A percentile compares a stretch with the other conserved stretches of the same genome.
Evolutionary conservation across 2,329 filamentous ascomycete genomes (phyloP).

Genomic region (Fusarium sp.): DNA sequence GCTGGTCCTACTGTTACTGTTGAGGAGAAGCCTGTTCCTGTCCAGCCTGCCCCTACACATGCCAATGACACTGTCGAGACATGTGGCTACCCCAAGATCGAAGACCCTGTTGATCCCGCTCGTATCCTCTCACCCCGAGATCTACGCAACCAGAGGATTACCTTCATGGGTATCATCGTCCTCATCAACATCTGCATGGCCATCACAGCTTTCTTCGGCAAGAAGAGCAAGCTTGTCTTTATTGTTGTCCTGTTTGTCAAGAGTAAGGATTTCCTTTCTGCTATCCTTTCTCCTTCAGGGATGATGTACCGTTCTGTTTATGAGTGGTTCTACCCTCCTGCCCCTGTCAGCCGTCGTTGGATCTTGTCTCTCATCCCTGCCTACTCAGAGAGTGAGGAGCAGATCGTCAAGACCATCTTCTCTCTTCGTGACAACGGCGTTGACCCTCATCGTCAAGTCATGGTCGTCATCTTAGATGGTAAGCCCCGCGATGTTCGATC

Average conservation of each 20-base stretch:
- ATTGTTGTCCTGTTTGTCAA: slow-evolving; percentile 35
- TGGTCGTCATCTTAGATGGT: slow-evolving; percentile 38
- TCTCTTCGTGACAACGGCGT: slow-evolving; percentile 40
- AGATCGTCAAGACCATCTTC: slow-evolving; percentile 43
- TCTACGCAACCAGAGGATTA: slow-evolving; percentile 33
- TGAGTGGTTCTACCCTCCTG: slow-evolving; percentile 12
- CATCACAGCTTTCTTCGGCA: slow-evolving; percentile 29
- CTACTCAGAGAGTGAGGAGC: slow-evolving; percentile 42
- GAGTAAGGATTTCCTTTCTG: slow-evolving; percentile 40
- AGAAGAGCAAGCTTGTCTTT: slow-evolving; percentile 35
- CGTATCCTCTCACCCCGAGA: slow-evolving; percentile 20
- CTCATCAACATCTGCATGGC: slow-evolving; percentile 38
- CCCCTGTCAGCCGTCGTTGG: slow-evolving; percentile 20
- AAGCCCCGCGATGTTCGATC: slow-evolving; percentile 36
- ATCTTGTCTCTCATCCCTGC: slow-evolving; percentile 41
- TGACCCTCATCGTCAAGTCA: slow-evolving; percentile 40
- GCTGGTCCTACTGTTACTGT: not conserved
- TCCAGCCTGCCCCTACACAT: not conserved
- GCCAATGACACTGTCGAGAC: slow-evolving; percentile 23
- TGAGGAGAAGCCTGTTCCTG: not conserved
- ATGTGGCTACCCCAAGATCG: slow-evolving; percentile 33
- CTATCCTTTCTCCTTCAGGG: slow-evolving; percentile 31
- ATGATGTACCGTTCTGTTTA: slow-evolving; percentile 13
- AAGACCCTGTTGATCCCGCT: slow-evolving; percentile 36
- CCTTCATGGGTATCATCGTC: slow-evolving; percentile 29